phyloP scores from a whole-genome alignment of 371 early-diverging fungal genomes.

The Zychaea mexicana region DNA sequence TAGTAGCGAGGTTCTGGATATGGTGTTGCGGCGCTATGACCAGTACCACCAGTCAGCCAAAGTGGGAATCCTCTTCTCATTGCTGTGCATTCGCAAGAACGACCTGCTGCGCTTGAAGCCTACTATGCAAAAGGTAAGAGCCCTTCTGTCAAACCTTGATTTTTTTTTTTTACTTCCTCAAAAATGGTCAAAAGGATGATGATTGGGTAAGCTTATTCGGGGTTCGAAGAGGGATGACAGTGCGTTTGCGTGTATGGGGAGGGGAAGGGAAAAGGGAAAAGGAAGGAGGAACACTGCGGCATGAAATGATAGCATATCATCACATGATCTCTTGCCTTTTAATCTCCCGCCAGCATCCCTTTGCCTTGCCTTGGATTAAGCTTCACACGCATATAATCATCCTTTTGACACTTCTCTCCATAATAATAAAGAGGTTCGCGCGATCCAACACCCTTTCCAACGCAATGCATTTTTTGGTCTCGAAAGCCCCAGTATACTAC shows the following conservation, averaged over 20 bases:
- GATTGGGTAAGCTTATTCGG: neutral
- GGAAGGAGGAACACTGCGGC: conserved; percentile 1
- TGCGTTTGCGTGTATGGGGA: neutral
- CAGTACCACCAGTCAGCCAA: conserved; percentile 21
- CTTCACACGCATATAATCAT: no score
- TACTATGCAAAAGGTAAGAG: conserved; percentile 15
- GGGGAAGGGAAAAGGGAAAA: neutral
- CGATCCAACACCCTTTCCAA: no score
- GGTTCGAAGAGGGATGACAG: no score
- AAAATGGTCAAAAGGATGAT: conserved; percentile 4
- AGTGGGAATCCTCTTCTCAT: conserved; percentile 18
- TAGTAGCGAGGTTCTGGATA: conserved; percentile 30
- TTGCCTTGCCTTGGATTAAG: neutral
- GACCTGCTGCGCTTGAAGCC: conserved; percentile 8
- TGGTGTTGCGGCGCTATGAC: conserved; percentile 17
- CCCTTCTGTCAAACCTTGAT: neutral
- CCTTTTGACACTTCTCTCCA: no score
- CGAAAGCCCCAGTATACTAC: no score
- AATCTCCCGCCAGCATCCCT: neutral
- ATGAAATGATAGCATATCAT: neutral
- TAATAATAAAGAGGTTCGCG: no score
- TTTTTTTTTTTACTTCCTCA: neutral
- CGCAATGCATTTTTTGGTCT: no score
- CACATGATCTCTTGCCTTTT: neutral
- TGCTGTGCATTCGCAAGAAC: conserved; percentile 20